Base-by-base conservation (phyloP, 2,329 filamentous ascomycete species). In the Sclerotinia glacialis region DNA sequence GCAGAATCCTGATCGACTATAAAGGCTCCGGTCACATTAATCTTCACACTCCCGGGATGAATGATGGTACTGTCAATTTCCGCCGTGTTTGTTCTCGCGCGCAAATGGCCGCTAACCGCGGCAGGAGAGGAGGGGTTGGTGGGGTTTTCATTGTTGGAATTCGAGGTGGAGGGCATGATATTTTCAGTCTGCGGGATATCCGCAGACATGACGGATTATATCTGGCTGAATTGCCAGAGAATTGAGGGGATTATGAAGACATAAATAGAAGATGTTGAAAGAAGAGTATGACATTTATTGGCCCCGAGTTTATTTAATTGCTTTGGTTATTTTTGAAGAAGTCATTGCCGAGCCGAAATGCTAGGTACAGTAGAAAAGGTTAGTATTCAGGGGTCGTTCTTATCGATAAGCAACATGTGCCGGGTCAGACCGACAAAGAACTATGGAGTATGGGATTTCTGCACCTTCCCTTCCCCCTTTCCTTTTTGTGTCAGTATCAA, bases 11-110 rank as follows among this genome's bases (percentile, higher is more conserved):
- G 89, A 76, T 97, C 92, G 74, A 97, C 93, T 71, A 99, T 98
- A 76, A 97, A 97, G 49, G 95, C 95, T 75, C 94, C 95, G 77
- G 93, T 88, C 71, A 98, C 94, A 77, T 99, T 98, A 81, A 99
- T 98, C 79, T 91, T 90, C 75, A 97, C 93, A 18, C 90, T 85
- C 31, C 86, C 86, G 2, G 86, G 86, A 72, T 85, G 84, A 64
- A 80, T 84, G 73, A 89, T 77, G 5, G 75, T 77, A 67, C 70
- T 76, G 55, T 77, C 76, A 58, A 77, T 77, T 61, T 77, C 76
- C 4, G 75, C 74, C 16, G 76, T 77, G 62, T 76, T 75, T n/a
- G 74, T 76, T 62, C 73, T 71, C 69, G 72, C 72, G 63, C 74
- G 72, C 44, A 60, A 21, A 50, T 47, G 52, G 3, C 23, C 47